Conservation (phyloP, 352 stramenopile genomes). For the Albugo laibachii region DNA sequence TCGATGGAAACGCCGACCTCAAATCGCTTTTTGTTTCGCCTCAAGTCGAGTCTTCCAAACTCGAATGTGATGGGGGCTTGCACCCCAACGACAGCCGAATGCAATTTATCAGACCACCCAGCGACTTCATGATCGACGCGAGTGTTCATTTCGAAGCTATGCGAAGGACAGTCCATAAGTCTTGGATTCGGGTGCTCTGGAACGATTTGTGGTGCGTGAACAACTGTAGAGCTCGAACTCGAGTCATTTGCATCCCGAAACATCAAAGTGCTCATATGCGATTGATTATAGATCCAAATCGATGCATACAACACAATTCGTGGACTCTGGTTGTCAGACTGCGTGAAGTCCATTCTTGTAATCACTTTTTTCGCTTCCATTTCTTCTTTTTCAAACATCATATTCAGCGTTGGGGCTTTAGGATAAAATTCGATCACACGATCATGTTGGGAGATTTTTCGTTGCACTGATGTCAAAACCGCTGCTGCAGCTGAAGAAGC, state of each 20-base stretch:
- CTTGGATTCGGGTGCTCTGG: slow-evolving; percentile 41
- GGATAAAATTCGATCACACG: slow-evolving; percentile 38
- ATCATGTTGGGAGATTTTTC: neutral
- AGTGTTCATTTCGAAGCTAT: slow-evolving; percentile 76
- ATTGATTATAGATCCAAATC: slow-evolving; percentile 83
- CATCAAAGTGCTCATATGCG: slow-evolving; percentile 55
- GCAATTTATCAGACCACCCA: slow-evolving; percentile 74
- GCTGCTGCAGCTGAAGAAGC: slow-evolving; percentile 29
- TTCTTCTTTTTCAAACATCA: slow-evolving; percentile 49
- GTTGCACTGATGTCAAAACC: too few relatives aligned
- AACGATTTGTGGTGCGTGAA: slow-evolving; percentile 28
- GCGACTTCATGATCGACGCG: slow-evolving; percentile 69
- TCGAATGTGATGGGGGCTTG: slow-evolving; percentile 63
- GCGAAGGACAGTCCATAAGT: slow-evolving; percentile 64
- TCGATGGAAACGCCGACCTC: slow-evolving; percentile 78
- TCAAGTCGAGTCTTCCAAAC: slow-evolving; percentile 14
- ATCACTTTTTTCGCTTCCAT: slow-evolving; percentile 37
- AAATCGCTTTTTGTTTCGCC: slow-evolving; percentile 22
- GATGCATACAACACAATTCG: slow-evolving; percentile 69
- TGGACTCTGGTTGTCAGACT: slow-evolving; percentile 58
- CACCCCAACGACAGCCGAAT: slow-evolving; percentile 65
- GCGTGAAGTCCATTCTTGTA: slow-evolving; percentile 68
- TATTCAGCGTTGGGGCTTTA: slow-evolving; percentile 21
- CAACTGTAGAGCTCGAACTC: slow-evolving; percentile 2
- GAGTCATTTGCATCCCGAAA: slow-evolving; percentile 57